Percentiles rank a stretch among this genome's conserved stretches.
phyloP scores from a whole-genome alignment of 139 green algal species.

The Closterium sp. region DNA sequence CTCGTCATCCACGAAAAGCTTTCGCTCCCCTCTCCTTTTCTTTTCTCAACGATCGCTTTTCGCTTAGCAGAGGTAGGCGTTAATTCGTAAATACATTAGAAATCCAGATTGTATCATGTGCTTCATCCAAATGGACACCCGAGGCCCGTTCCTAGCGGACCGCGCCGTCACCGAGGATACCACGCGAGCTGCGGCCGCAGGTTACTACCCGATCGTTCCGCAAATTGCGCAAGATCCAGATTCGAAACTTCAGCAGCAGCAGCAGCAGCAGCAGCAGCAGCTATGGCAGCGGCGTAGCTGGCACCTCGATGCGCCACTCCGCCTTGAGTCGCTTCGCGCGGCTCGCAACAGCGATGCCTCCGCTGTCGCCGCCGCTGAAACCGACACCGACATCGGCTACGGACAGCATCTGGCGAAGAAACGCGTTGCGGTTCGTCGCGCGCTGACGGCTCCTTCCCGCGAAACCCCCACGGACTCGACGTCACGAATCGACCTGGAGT shows the following conservation, averaged over 20 bases:
- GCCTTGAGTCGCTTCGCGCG: neutral
- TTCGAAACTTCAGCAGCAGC: neutral
- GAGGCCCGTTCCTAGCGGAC: neutral
- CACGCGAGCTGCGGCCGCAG: too few relatives aligned
- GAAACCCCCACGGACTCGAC: neutral
- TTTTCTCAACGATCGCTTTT: too few relatives aligned
- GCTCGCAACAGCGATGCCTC: neutral
- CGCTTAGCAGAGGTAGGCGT: too few relatives aligned
- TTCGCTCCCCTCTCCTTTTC: too few relatives aligned
- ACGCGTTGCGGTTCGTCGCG: neutral
- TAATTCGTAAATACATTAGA: too few relatives aligned
- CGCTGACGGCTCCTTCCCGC: neutral
- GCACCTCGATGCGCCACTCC: neutral
- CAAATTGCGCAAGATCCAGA: neutral
- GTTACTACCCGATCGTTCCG: too few relatives aligned
- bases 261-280: neutral
- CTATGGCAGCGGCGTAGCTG: neutral
- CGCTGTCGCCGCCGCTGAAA: neutral
- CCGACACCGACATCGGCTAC: too few relatives aligned
- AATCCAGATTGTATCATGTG: neutral
- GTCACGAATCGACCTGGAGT: neutral
- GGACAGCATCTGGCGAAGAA: neutral
- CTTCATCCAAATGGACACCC: neutral
- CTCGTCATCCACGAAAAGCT: too few relatives aligned
- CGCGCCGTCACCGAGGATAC: too few relatives aligned